Conservation (phyloP, 2,329 filamentous ascomycete genomes). For the Aspergillus cejpii region DNA sequence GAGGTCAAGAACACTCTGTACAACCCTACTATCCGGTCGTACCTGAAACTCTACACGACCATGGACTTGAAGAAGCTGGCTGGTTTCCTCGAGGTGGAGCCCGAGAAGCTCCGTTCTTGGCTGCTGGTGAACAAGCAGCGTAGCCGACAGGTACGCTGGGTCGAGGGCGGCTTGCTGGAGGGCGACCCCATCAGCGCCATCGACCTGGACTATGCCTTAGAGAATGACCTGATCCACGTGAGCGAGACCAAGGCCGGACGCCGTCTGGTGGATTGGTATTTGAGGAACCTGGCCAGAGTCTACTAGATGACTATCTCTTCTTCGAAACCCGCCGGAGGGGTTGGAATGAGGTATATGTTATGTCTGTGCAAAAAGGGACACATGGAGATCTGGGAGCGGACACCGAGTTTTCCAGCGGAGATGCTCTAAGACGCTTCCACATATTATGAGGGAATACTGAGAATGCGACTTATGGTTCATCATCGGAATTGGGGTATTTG, state of each 20-base stretch:
- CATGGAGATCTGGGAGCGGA: neutral
- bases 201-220: constrained; percentile 94
- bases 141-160: constrained; percentile 92
- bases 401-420: neutral
- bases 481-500: neutral
- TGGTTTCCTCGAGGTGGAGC: constrained; percentile 91
- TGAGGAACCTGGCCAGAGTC: constrained; percentile 89
- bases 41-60: constrained; percentile 97
- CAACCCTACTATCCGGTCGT: constrained; percentile 95
- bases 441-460: neutral
- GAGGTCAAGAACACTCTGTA: constrained; percentile 99
- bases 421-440: constrained; percentile 1
- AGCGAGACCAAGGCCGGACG: constrained; percentile 97
- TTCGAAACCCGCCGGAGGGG: constrained; percentile 6
- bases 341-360: constrained; percentile 7
- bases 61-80: constrained; percentile 99
- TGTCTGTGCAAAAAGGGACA: constrained; percentile 1
- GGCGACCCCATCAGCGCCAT: constrained; percentile 89
- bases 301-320: constrained; percentile 55
- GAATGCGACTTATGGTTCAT: neutral
- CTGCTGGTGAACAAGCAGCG: constrained; percentile 97
- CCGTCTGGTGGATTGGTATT: constrained; percentile 97
- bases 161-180: constrained; percentile 79
- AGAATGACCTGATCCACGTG: constrained; percentile 95
- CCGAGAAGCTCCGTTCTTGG: constrained; percentile 92